Base-by-base conservation (phyloP, 192 early-diverging fungal species). In the Backusella macrospora region DNA sequence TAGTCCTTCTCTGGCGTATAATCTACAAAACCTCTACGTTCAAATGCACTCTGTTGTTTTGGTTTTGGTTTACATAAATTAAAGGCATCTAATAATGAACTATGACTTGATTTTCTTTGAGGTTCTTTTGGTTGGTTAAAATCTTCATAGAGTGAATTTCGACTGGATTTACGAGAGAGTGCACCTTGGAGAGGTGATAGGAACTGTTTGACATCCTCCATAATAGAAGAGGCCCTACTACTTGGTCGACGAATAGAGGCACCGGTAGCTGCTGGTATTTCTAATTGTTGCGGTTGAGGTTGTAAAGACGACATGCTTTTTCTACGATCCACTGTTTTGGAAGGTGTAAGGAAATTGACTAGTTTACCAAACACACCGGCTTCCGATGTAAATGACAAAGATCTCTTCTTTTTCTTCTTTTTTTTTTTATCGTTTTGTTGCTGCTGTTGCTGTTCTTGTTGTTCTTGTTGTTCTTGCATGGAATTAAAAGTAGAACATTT, bases 1-100 rank as follows among this genome's bases (percentile, higher is more conserved):
- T 15, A 16, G 2, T 3, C 49, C 0, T 52, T 16, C 5, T 43
- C 65, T 10, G 37, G 38, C 4, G 18, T 10, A 18, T 66, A 40
- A 23, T 43, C 40, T 0, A 43, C 23, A 59, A 59, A 23, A 18
- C 52, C 65, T 43, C 65, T 66, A 18, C 38, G 65, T 12, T 47
- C 67, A 47, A 45, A 68, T 0, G 67, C 43, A 21, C 43, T 15
- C 7, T 39, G 21, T 37, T 34, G 67, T 8, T 68, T 68, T 37
- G 67, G 43, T 34, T 68, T 68, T 29, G 67, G 45, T 45, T 68
- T 68, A 47, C 67, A 68, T 8, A 68, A 29, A 68, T 68, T 68
- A 34, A 68, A 26, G 1, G 43, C 45, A 68, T 68, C 67, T 3
- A 68, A 43, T 14, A 68, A 68, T 1, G 67, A 68, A 7, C 15